phyloP scores from a whole-genome alignment of 305 asterid genomes.

The Euphrasia arctica region DNA sequence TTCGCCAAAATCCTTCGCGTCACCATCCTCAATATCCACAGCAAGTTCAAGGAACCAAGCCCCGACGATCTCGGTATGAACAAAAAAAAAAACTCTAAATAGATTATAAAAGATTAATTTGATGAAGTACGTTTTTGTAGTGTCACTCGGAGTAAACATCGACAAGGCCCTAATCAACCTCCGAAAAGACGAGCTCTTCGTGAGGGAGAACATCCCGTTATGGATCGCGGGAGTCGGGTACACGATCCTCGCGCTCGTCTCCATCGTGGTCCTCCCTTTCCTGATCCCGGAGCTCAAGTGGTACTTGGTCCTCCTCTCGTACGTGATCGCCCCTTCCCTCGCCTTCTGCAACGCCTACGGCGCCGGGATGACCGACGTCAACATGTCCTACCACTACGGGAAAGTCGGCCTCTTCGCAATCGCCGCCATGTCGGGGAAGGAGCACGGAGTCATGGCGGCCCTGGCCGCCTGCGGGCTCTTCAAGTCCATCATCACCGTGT shows the following conservation, averaged over 20 bases:
- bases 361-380: conserved; percentile 67
- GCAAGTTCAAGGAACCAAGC: conserved; percentile 25
- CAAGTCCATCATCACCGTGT: conserved; percentile 48
- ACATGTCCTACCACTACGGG: conserved; percentile 71
- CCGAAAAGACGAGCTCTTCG: conserved; percentile 43
- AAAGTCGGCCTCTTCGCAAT: conserved; percentile 62
- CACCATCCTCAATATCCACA: conserved; percentile 34
- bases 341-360: conserved; percentile 85
- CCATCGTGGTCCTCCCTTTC: conserved; percentile 46
- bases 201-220: conserved; percentile 55
- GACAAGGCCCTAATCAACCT: conserved; percentile 21
- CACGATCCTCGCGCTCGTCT: conserved; percentile 32
- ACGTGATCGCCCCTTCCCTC: conserved; percentile 58
- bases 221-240: conserved; percentile 63
- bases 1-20: conserved; percentile 48
- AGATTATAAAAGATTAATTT: background rate
- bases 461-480: conserved; percentile 61
- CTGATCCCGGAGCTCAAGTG: conserved; percentile 57
- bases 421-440: conserved; percentile 61
- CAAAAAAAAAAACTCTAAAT: too few relatives aligned
- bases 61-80: conserved; percentile 31
- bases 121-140: background rate
- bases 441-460: conserved; percentile 62
- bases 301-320: conserved; percentile 55
- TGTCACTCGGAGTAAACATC: conserved; percentile 19